phyloP scores from a whole-genome alignment of 306 rosid species.

The Vicia villosa region DNA sequence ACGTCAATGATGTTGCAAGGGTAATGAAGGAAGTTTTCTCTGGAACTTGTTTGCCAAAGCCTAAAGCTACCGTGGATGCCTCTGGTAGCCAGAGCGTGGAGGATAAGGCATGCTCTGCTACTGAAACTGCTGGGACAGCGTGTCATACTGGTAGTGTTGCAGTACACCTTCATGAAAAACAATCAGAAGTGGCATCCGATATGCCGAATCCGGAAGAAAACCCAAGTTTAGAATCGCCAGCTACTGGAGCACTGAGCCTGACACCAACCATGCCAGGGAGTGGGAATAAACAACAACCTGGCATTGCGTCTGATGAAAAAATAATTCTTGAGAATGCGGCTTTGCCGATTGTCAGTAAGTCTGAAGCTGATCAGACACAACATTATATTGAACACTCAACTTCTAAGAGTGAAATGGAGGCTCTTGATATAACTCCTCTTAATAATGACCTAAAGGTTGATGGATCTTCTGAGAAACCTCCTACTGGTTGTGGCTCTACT shows the following conservation, averaged over 20 bases:
- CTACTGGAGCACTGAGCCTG: slow-evolving; percentile 26
- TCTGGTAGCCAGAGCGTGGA: slow-evolving; percentile 31
- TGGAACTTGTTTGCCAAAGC: slow-evolving; percentile 71
- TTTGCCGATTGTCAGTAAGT: slow-evolving; percentile 30
- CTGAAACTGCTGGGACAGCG: slow-evolving; percentile 1
- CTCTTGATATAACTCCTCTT: slow-evolving; percentile 36
- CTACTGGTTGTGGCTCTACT: slow-evolving; percentile 37
- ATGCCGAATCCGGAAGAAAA: slow-evolving; percentile 35
- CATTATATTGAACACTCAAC: slow-evolving; percentile 35
- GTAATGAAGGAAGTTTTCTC: slow-evolving; percentile 99
- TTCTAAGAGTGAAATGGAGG: slow-evolving; percentile 35
- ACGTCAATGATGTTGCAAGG: slow-evolving; percentile 93
- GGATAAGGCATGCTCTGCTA: slow-evolving; percentile 34
- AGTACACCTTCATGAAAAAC: slow-evolving; percentile 27
- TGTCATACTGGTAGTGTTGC: slow-evolving; percentile 7
- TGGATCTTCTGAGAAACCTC: slow-evolving; percentile 37
- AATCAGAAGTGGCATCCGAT: slow-evolving; percentile 31
- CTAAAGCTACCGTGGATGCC: slow-evolving; percentile 43
- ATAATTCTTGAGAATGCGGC: slow-evolving; percentile 40
- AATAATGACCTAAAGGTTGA: slow-evolving; percentile 38
- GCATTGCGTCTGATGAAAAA: slow-evolving; percentile 30
- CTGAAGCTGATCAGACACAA: slow-evolving; percentile 42
- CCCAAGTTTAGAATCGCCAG: slow-evolving; percentile 30
- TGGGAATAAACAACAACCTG: slow-evolving; percentile 42
- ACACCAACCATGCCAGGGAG: slow-evolving; percentile 34